phyloP scores from a whole-genome alignment of 1,139 yeast species.

The Scheffersomyces parashehatae region DNA sequence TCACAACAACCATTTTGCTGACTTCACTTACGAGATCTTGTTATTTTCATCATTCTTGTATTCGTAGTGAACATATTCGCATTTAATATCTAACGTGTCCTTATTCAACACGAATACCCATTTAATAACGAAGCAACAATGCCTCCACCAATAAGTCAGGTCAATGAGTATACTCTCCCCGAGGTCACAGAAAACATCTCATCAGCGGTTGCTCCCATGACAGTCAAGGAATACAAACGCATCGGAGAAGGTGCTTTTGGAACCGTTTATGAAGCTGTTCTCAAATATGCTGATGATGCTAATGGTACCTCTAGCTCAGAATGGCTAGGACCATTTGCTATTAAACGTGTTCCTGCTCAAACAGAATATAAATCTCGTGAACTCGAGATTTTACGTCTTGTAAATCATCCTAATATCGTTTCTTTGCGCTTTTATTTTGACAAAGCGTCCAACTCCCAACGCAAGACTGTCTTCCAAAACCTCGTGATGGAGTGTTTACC shows the following conservation, averaged over 20 bases:
- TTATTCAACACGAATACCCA: no score
- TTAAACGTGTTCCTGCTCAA: constrained; percentile 80
- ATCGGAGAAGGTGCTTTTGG: constrained; percentile 89
- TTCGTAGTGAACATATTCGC: no score
- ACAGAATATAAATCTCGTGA: constrained; percentile 83
- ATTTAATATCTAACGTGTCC: no score
- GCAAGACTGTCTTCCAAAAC: constrained; percentile 70
- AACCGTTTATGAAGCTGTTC: constrained; percentile 74
- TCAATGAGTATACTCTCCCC: constrained; percentile 34
- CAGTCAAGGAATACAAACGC: constrained; percentile 66
- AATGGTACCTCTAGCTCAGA: constrained; percentile 14
- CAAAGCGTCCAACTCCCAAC: constrained; percentile 54
- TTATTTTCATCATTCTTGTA: no score
- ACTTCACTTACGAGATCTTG: no score
- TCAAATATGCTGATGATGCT: constrained; percentile 31
- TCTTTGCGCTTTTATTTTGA: constrained; percentile 66
- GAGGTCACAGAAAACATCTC: constrained; percentile 67
- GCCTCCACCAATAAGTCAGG: constrained; percentile 4
- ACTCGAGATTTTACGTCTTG: constrained; percentile 68
- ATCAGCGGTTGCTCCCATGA: constrained; percentile 57
- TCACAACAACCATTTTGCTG: no score
- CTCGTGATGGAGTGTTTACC: constrained; percentile 85
- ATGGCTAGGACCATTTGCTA: constrained; percentile 81
- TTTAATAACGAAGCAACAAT: neutral
- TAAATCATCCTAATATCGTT: constrained; percentile 78